A percentile compares a stretch with the other conserved stretches of the same genome.
phyloP scores from a whole-genome alignment of 441 rosid genomes.

The Omphalea diandra region DNA sequence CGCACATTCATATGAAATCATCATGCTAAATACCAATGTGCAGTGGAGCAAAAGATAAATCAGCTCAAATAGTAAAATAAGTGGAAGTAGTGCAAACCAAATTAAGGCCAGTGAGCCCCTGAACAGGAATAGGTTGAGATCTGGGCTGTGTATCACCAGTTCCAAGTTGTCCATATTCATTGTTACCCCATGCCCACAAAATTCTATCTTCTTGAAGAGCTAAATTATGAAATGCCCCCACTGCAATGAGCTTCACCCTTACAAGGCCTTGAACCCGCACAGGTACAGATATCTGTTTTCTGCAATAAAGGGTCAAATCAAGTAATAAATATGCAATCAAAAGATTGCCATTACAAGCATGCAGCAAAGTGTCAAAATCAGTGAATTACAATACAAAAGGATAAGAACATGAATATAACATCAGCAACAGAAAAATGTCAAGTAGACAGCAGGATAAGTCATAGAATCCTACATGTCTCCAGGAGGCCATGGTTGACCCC shows the following conservation, averaged over 20 bases:
- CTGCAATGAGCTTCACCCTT: conserved; percentile 79
- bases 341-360: background rate
- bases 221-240: conserved; percentile 97
- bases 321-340: background rate
- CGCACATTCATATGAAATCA: background rate
- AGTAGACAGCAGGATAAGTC: conserved; percentile 8
- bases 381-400: background rate
- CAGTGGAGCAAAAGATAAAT: background rate
- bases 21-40: background rate
- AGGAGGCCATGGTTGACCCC: conserved; percentile 99
- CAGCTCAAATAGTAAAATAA: conserved; percentile 9
- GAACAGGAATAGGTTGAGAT: conserved; percentile 89
- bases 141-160: conserved; percentile 99
- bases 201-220: conserved; percentile 94
- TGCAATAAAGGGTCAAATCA: conserved; percentile 29
- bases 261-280: conserved; percentile 98
- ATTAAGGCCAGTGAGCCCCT: conserved; percentile 76
- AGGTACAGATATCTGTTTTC: conserved; percentile 96
- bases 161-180: conserved; percentile 99
- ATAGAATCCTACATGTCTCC: conserved; percentile 79
- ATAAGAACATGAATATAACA: conserved; percentile 1
- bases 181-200: conserved; percentile 99
- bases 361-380: conserved; percentile 15
- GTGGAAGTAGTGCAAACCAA: conserved; percentile 66
- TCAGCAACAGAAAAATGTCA: background rate